phyloP scores from a whole-genome alignment of 805 yeast genomes.

The Aciculoconidium aculeatum region DNA sequence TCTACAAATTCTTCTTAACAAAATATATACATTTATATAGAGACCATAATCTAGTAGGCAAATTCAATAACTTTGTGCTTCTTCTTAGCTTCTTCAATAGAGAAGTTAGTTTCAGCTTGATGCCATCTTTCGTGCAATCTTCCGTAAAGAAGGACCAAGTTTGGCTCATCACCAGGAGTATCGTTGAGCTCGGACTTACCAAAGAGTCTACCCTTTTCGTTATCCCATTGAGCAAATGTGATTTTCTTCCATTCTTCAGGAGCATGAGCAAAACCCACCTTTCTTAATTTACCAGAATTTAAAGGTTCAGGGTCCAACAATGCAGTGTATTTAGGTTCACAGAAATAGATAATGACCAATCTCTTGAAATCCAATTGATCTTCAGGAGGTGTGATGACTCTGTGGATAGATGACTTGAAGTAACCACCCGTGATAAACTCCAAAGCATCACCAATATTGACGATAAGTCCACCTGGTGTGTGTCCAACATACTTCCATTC shows the following conservation, averaged over 20 bases:
- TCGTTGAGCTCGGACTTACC: conserved; percentile 34
- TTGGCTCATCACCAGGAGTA: conserved; percentile 30
- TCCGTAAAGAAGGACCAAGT: conserved; percentile 32
- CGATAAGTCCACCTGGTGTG: conserved; percentile 23
- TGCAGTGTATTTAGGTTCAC: conserved; percentile 11
- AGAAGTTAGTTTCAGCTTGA: conserved; percentile 12
- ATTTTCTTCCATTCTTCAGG: conserved; percentile 25
- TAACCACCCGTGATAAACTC: conserved; percentile 26
- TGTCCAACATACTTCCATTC: conserved; percentile 28
- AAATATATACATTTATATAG: no score
- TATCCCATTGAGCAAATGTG: conserved; percentile 25
- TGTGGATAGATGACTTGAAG: conserved; percentile 13
- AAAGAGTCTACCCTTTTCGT: conserved; percentile 41
- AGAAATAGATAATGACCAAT: conserved; percentile 12
- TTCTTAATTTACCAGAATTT: conserved; percentile 7
- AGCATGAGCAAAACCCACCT: conserved; percentile 11
- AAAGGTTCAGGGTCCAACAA: conserved; percentile 12
- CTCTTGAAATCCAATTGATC: conserved; percentile 11
- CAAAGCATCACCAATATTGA: conserved; percentile 26
- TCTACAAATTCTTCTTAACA: no score
- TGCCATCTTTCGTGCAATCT: conserved; percentile 42
- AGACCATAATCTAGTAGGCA: neutral
- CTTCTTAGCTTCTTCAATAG: conserved; percentile 22
- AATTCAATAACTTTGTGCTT: conserved; percentile 18
- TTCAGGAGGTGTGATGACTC: conserved; percentile 12